These are phyloP conservation scores for Pyrenula aspistea DNA, from an alignment of 495 filamentous ascomycete genomes.

Conservation along the genomic window DNA sequence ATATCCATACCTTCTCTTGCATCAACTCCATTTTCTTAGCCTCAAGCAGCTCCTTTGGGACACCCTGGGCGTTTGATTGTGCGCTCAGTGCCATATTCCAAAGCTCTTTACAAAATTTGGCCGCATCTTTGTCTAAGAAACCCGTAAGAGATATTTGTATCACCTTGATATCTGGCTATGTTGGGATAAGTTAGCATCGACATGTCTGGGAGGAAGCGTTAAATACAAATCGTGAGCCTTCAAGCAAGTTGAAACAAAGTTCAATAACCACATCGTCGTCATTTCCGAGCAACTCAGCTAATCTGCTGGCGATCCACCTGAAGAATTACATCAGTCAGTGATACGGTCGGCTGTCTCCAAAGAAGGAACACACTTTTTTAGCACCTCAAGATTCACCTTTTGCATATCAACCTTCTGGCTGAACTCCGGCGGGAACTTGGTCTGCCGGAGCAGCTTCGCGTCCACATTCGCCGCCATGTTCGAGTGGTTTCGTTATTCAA, in stretches of 20 bases:
- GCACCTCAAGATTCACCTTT: constrained; percentile 92
- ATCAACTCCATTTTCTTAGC: constrained; percentile 91
- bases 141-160: constrained; percentile 89
- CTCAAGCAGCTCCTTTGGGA: constrained; percentile 88
- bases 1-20: constrained; percentile 65
- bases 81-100: constrained; percentile 88
- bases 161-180: constrained; percentile 85
- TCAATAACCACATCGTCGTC: constrained; percentile 96
- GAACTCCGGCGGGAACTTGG: constrained; percentile 91
- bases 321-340: background rate
- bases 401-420: constrained; percentile 91
- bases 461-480: constrained; percentile 69
- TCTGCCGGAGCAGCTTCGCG: constrained; percentile 74
- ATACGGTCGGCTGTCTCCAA: background rate
- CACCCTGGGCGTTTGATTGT: constrained; percentile 75
- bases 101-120: constrained; percentile 83
- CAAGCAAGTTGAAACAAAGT: constrained; percentile 79
- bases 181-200: background rate
- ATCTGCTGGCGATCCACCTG: constrained; percentile 86
- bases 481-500: no score
- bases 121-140: constrained; percentile 87
- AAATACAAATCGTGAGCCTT: constrained; percentile 68
- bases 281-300: constrained; percentile 73
- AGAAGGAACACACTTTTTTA: constrained; percentile 68
- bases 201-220: background rate